These are phyloP conservation scores for Sporobolomyces phaffii DNA, from an alignment of 768 basidiomycete species.

Conservation along the genomic window DNA sequence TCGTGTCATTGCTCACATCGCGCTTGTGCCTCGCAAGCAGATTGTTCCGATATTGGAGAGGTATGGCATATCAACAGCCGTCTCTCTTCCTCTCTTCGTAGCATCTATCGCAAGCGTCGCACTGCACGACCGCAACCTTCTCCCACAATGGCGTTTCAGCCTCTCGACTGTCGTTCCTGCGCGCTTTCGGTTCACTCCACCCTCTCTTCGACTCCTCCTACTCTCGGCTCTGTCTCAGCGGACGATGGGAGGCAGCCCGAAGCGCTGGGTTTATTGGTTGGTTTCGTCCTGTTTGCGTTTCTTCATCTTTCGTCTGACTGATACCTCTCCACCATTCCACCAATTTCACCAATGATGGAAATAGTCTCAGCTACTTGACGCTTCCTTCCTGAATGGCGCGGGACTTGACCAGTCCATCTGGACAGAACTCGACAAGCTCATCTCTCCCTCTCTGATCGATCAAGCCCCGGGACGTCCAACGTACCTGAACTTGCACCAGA, in stretches of 20 bases:
- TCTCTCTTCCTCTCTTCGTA: no score
- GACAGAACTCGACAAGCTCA: background rate
- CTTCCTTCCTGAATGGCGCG: constrained; percentile 4
- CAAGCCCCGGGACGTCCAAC: background rate
- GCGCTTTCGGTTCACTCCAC: background rate
- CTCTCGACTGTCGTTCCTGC: background rate
- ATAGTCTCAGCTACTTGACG: constrained; percentile 7
- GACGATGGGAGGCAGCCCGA: background rate
- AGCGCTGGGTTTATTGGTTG: background rate
- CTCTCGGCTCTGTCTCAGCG: background rate
- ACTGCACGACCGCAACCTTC: no score
- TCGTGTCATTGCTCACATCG: no score
- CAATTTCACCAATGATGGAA: background rate
- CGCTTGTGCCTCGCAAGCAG: no score
- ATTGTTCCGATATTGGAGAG: no score
- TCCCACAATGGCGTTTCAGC: constrained; percentile 10
- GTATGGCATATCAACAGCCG: no score
- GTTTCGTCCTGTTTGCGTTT: background rate
- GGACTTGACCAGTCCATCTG: background rate
- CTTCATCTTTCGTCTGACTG: background rate
- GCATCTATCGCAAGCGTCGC: no score
- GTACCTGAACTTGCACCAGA: background rate
- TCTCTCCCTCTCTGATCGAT: background rate
- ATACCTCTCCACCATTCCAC: background rate
- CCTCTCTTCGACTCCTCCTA: constrained; percentile 5